These are phyloP conservation scores for Pseudozyma flocculosa DNA, from an alignment of 1,284 basidiomycete genomes.

Conservation along the genomic window DNA sequence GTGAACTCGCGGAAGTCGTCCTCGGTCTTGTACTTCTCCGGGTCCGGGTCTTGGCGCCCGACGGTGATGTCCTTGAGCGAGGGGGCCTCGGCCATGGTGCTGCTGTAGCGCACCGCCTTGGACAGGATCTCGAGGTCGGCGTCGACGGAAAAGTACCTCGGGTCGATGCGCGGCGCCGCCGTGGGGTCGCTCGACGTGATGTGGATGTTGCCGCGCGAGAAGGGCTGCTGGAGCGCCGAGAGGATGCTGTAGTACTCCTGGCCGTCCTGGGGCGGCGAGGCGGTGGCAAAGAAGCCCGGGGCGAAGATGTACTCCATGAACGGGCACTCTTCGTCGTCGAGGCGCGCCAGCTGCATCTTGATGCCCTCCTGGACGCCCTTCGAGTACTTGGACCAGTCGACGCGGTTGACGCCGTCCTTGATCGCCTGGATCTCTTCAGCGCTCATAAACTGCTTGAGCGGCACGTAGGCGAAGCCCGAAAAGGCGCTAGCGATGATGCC, in stretches of 20 bases:
- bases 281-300: slow-evolving; percentile 39
- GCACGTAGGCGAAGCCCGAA: slow-evolving; percentile 40
- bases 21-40: slow-evolving; percentile 22
- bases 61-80: slow-evolving; percentile 31
- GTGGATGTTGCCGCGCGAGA: slow-evolving; percentile 42
- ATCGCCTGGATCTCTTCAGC: slow-evolving; percentile 28
- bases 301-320: slow-evolving; percentile 48
- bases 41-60: slow-evolving; percentile 27
- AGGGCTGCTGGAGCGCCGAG: slow-evolving; percentile 37
- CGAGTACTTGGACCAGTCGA: slow-evolving; percentile 29
- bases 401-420: slow-evolving; percentile 17
- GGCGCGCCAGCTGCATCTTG: slow-evolving; percentile 26
- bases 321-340: slow-evolving; percentile 35
- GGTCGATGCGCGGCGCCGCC: slow-evolving; percentile 31
- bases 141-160: slow-evolving; percentile 37
- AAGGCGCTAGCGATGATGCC: slow-evolving; percentile 43
- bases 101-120: slow-evolving; percentile 38
- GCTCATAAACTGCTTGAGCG: slow-evolving; percentile 33
- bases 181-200: slow-evolving; percentile 18
- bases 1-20: slow-evolving; percentile 32
- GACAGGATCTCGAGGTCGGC: slow-evolving; percentile 44
- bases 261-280: slow-evolving; percentile 26
- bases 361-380: slow-evolving; percentile 34
- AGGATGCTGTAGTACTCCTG: slow-evolving; percentile 44
- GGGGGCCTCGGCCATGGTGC: slow-evolving; percentile 17